Conservation (phyloP, 2,329 filamentous ascomycete species). For the Ophiostoma piceae region DNA sequence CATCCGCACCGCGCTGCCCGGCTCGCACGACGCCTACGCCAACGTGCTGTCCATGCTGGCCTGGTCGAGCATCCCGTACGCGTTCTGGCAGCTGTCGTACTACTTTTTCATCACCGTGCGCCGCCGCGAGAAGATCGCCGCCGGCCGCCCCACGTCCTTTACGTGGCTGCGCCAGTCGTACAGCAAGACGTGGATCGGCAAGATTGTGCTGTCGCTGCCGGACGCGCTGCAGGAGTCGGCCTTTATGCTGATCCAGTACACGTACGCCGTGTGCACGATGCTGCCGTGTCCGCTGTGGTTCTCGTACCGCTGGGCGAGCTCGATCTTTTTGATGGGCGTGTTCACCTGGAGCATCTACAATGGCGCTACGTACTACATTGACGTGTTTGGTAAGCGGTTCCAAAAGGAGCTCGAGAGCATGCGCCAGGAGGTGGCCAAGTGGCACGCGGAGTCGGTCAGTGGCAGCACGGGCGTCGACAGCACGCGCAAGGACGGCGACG, state of each 20-base stretch:
- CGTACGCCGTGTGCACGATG: slow-evolving; percentile 87
- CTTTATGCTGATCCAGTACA: slow-evolving; percentile 95
- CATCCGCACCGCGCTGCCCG: slow-evolving; percentile 64
- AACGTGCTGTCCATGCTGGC: slow-evolving; percentile 77
- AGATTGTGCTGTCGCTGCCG: slow-evolving; percentile 74
- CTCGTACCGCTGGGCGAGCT: slow-evolving; percentile 74
- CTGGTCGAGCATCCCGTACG: slow-evolving; percentile 91
- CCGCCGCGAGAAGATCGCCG: slow-evolving; percentile 90
- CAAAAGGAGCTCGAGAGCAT: slow-evolving; percentile 91
- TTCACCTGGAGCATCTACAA: slow-evolving; percentile 97
- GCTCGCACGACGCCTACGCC: slow-evolving; percentile 73
- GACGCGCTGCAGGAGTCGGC: slow-evolving; percentile 71
- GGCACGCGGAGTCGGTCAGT: slow-evolving; percentile 57
- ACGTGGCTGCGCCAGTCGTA: slow-evolving; percentile 95
- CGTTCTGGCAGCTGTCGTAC: slow-evolving; percentile 86
- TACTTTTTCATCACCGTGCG: slow-evolving; percentile 94
- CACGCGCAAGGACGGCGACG: neutral
- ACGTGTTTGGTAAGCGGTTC: slow-evolving; percentile 94
- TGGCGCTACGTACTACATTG: slow-evolving; percentile 95
- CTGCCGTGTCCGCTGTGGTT: slow-evolving; percentile 94
- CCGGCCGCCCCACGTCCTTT: slow-evolving; percentile 90
- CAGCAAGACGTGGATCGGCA: slow-evolving; percentile 82
- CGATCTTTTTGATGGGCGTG: slow-evolving; percentile 69
- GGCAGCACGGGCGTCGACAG: neutral
- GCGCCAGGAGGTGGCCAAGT: slow-evolving; percentile 81